A percentile compares a stretch with the other conserved stretches of the same genome.
phyloP scores from a whole-genome alignment of 331 rosid species.

The Erythrophleum ivorense region DNA sequence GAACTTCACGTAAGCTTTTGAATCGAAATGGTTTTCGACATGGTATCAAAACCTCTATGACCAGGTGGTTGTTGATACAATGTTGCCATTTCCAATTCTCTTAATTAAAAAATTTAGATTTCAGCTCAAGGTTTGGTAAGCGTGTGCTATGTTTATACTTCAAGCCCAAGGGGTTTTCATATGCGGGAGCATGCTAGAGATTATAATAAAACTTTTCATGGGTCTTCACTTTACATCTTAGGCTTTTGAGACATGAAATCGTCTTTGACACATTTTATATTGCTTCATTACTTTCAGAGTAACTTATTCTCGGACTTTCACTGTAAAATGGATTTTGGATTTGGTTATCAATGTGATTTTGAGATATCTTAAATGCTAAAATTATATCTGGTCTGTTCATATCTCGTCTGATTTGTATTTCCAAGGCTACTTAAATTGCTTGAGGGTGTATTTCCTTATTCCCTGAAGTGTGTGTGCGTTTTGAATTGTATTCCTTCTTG shows the following conservation, averaged over 20 bases:
- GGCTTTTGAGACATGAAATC: background rate
- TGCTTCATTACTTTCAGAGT: constrained; percentile 22
- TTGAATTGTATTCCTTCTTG: background rate
- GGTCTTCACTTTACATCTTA: background rate
- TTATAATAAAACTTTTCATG: background rate
- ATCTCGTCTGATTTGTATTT: background rate
- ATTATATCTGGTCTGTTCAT: background rate
- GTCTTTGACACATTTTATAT: background rate
- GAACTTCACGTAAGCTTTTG: background rate
- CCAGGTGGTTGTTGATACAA: background rate
- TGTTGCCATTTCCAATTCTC: constrained; percentile 3
- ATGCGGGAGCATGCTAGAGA: background rate
- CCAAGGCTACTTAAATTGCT: background rate
- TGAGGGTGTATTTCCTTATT: background rate
- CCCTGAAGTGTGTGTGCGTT: background rate
- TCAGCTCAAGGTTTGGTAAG: background rate
- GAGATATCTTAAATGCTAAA: constrained; percentile 11
- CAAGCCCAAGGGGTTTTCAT: background rate
- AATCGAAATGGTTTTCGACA: background rate
- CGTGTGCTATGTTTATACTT: background rate
- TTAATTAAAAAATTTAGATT: background rate
- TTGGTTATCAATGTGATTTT: constrained; percentile 10
- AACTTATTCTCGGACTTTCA: constrained; percentile 17
- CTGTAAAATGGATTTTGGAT: constrained; percentile 11
- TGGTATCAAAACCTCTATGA: background rate